Evolutionary conservation across 192 early-diverging fungal genomes (phyloP).

Genomic region (Irineochytrium annulatum): DNA sequence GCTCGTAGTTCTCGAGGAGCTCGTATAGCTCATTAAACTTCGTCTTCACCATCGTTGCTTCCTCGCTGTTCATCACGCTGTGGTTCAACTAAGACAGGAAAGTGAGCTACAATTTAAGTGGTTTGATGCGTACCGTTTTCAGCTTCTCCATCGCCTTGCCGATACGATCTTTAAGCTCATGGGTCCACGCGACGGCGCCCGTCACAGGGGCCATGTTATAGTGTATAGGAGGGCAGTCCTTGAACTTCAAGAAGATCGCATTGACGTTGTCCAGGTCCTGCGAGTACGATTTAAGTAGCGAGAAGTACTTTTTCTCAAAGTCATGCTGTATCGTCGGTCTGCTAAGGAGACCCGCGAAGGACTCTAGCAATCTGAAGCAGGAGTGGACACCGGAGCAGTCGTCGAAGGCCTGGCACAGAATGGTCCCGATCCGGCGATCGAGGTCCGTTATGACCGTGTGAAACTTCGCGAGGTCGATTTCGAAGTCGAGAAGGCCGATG

Average conservation of each 20-base stretch:
- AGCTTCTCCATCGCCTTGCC: constrained; percentile 58
- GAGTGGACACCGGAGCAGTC: constrained; percentile 57
- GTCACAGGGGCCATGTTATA: constrained; percentile 68
- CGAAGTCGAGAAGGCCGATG: constrained; percentile 46
- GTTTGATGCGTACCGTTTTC: constrained; percentile 42
- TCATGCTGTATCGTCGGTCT: constrained; percentile 51
- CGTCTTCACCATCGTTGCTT: constrained; percentile 44
- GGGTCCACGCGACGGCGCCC: constrained; percentile 55
- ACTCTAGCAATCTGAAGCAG: constrained; percentile 58
- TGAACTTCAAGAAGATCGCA: constrained; percentile 46
- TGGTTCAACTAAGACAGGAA: constrained; percentile 47
- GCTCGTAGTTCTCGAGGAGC: constrained; percentile 52
- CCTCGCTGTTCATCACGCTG: constrained; percentile 51
- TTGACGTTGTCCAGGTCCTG: constrained; percentile 55
- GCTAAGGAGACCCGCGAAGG: constrained; percentile 55
- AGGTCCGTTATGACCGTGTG: constrained; percentile 56
- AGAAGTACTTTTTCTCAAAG: constrained; percentile 61
- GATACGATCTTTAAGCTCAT: constrained; percentile 61
- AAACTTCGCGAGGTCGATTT: constrained; percentile 47
- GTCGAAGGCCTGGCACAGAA: constrained; percentile 59
- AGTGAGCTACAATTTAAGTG: constrained; percentile 17
- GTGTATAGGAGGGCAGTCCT: constrained; percentile 56
- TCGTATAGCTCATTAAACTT: constrained; percentile 50
- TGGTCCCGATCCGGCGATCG: constrained; percentile 59
- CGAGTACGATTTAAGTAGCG: constrained; percentile 49